Evolutionary conservation across 2,329 filamentous ascomycete species (phyloP), one percentile per base, ranked within the genome.

Genomic region (Diaporthe citrichinensis): DNA sequence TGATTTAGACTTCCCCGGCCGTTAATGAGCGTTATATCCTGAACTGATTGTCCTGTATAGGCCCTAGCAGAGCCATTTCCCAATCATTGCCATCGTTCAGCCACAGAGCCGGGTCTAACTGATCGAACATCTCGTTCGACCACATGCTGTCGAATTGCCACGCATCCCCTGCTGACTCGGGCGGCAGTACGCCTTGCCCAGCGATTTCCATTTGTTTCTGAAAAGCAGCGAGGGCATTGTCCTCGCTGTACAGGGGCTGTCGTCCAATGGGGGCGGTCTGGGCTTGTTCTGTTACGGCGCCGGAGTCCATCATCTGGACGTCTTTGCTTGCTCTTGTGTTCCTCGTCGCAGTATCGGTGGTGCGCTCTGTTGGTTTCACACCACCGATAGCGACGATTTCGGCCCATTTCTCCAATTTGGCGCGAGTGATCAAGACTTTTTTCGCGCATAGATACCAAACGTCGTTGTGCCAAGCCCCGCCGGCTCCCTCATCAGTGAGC

Each of bases 391-490:
- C 83, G 0, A 88, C 84, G 0, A 87, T 82, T 67, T 89, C 87
- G 0, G 86, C 84, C 85, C 86, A 89, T 23, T 84, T 82, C 69
- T 87, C 86, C 0, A 90, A 77, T 76, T 88, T 89, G 4, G 84
- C 81, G 9, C 84, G 84, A 0, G 86, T 86, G 46, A 89, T 85
- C 28, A 84, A 83, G 0, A 90, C 80, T 59, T 89, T 89, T 51
- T 85, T 83, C 0, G 87, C 85, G 0, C 85, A 86, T 77, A 89
- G 81, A 8, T 86, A 86, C 88, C 88, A 90, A 0, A 88, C 78
- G 62, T 87, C 88, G 71, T 86, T 85, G 15, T 87, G 84, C 72
- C 83, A 83, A 0, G 79, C 79, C n/a, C 80, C 84, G 0, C 80
- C 82, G 0, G 81, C 78, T 3, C 83, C 80, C 0, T 79, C 78